Percentiles rank a stretch among this genome's conserved stretches.
These are phyloP conservation scores for Hordeum marinum DNA, from an alignment of 176 grass and related monocot genomes.

Conservation along the genomic window DNA sequence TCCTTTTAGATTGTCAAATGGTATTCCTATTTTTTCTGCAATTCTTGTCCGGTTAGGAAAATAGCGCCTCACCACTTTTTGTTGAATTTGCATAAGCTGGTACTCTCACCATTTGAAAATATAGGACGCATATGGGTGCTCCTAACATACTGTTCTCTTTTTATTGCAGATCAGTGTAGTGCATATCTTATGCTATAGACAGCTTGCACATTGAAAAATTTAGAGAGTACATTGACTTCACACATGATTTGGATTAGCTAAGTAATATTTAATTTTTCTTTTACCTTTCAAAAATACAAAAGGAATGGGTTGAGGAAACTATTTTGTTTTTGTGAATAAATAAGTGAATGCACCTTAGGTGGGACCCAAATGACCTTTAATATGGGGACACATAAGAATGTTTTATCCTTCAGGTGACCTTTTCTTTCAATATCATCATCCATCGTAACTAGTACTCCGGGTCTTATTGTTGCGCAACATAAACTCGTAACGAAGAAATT, in stretches of 20 bases:
- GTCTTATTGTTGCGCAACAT: not conserved
- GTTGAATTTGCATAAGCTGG: not conserved
- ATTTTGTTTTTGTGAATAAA: not conserved
- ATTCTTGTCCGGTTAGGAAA: not conserved
- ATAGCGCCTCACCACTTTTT: not conserved
- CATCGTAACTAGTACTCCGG: not conserved
- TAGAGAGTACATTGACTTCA: not conserved
- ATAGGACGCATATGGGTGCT: not conserved
- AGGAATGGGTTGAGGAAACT: not conserved
- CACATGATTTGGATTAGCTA: not conserved
- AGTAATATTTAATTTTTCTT: not conserved
- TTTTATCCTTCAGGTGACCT: not conserved
- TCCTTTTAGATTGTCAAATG: not conserved
- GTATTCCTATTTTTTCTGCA: not conserved
- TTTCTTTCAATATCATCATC: not conserved
- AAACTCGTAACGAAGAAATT: not conserved
- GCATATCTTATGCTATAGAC: not conserved
- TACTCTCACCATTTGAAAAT: not conserved
- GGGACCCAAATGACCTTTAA: not conserved
- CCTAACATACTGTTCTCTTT: not conserved
- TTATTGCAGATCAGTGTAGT: not conserved
- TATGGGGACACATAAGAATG: not conserved
- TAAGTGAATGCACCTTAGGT: not conserved
- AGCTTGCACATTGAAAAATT: not conserved
- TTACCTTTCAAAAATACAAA: not conserved